Evolutionary conservation across 352 stramenopile genomes (phyloP), one percentile per base, ranked within the genome.

Genomic region (Phytopythium montanum): DNA sequence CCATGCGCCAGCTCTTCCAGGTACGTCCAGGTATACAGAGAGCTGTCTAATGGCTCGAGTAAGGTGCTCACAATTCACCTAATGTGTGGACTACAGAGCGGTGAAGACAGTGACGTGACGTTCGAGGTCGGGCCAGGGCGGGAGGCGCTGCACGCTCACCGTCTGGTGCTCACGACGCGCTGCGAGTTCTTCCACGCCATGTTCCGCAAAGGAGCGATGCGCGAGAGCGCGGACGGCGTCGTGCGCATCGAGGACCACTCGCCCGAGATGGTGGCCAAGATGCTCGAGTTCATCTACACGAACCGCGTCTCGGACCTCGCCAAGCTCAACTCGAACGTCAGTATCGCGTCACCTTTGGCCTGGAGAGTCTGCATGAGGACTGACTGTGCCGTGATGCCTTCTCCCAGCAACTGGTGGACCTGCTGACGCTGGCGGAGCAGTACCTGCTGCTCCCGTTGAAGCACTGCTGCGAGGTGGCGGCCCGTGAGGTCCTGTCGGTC

Each of bases 271-370:
- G 85, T 97, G 41, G 72, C 75, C 49, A 94, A 94, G 75, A 95
- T 97, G 81, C 80, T 97, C 45, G 90, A 97, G 74, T 97, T 94
- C 61, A 93, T 97, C 52, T 97, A 97, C 69, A 96, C 90, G 4
- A 97, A 97, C 66, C 75, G 80, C 13, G 82, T 97, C 9, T 68
- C 80, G 18, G 88, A 96, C 56, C 70, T 97, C 49, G 48, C 48
- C 56, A 90, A 90, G 60, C 72, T 93, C 36, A 85, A 72, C 45
- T 88, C 82, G 1, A 81, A 81, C 38, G 86, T 94, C 71, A 41
- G 79, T 77, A 6, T n/a, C n/a, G n/a, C 12, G 23, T 38, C 33
- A 12, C 33, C 33, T 38, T 8, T 38, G n/a, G 38, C 3, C 18
- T 53, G 9, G 12, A 10, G 1, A 23, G 21, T 41, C 25, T 4